These are phyloP conservation scores for Penicillium sp. DNA, from an alignment of 2,329 filamentous ascomycete species.

Conservation along the genomic window DNA sequence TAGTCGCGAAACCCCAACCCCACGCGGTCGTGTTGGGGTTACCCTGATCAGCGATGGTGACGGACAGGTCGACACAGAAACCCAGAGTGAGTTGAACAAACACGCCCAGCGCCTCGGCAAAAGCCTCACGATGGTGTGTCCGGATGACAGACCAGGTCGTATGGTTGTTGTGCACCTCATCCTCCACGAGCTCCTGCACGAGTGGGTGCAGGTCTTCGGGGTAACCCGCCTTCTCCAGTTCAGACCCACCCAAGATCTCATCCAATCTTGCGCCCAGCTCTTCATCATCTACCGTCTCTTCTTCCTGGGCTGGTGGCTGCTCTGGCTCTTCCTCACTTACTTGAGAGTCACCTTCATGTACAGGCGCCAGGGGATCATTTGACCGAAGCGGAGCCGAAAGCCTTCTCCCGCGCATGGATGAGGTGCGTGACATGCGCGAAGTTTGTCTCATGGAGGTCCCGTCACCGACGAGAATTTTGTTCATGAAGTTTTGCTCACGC, in stretches of 20 bases:
- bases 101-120: constrained; percentile 55
- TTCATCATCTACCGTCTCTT: constrained; percentile 23
- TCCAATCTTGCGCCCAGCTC: constrained; percentile 14
- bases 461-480: constrained; percentile 35
- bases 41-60: constrained; percentile 40
- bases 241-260: constrained; percentile 17
- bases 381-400: constrained; percentile 20
- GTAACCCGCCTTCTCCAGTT: constrained; percentile 33
- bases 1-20: constrained; percentile 57
- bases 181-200: constrained; percentile 44
- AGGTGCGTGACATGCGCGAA: constrained; percentile 26
- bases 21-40: constrained; percentile 47
- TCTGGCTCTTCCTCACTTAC: constrained; percentile 7
- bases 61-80: constrained; percentile 51
- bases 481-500: constrained; percentile 43
- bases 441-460: constrained; percentile 15
- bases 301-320: constrained; percentile 10
- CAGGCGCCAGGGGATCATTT: constrained; percentile 23
- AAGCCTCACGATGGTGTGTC: constrained; percentile 52
- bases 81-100: constrained; percentile 46
- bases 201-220: constrained; percentile 48
- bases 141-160: constrained; percentile 52
- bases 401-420: constrained; percentile 23
- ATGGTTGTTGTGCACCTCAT: constrained; percentile 52
- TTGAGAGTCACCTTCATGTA: constrained; percentile 26